These are phyloP conservation scores for Lomentospora prolificans DNA, from an alignment of 2,329 filamentous ascomycete species.

Conservation along the genomic window DNA sequence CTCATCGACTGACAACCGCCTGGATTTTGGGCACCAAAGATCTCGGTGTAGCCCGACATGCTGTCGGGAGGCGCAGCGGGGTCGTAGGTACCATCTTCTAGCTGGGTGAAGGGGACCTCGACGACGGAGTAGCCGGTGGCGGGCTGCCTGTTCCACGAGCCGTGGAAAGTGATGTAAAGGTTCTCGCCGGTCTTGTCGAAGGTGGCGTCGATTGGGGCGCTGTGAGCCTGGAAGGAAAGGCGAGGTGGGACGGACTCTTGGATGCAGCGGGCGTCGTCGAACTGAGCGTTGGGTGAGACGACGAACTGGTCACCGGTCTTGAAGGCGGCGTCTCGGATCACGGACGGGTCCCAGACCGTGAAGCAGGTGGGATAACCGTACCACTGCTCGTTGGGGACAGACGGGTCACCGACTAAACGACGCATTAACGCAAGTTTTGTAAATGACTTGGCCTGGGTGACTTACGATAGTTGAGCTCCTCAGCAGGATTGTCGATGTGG, in stretches of 20 bases:
- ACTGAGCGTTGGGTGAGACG: constrained; percentile 22
- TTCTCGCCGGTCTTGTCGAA: constrained; percentile 42
- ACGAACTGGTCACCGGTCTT: constrained; percentile 27
- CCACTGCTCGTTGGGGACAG: constrained; percentile 19
- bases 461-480: constrained; percentile 53
- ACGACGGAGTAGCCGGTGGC: constrained; percentile 28
- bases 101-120: constrained; percentile 22
- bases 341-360: constrained; percentile 38
- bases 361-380: constrained; percentile 55
- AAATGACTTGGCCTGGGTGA: no score
- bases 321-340: constrained; percentile 19
- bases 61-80: constrained; percentile 21
- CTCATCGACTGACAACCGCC: constrained; percentile 13
- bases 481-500: constrained; percentile 52
- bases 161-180: constrained; percentile 52
- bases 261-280: constrained; percentile 25
- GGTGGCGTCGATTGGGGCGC: constrained; percentile 50
- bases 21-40: constrained; percentile 21
- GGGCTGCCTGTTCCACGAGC: constrained; percentile 38
- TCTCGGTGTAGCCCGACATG: constrained; percentile 19
- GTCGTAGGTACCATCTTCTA: constrained; percentile 17
- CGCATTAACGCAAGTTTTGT: background rate
- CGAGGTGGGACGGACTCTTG: constrained; percentile 27
- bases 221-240: constrained; percentile 47
- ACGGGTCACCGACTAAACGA: constrained; percentile 19